phyloP scores from a whole-genome alignment of 192 early-diverging fungal genomes.

The Borealophlyctis nickersoniae region DNA sequence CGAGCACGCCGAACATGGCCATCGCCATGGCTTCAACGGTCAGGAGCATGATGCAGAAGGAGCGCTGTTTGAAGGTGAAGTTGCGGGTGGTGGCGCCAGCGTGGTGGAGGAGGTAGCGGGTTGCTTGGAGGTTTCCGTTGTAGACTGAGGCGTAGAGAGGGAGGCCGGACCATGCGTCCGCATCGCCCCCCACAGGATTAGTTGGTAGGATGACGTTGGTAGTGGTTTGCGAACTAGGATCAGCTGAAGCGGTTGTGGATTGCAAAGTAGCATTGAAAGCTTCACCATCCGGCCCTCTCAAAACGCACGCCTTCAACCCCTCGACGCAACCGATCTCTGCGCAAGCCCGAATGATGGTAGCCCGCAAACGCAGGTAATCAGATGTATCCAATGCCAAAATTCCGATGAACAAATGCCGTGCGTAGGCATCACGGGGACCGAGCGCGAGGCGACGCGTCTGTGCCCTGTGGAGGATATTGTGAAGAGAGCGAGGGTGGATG shows the following conservation, averaged over 20 bases:
- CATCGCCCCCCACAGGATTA: conserved; percentile 16
- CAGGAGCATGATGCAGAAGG: conserved; percentile 27
- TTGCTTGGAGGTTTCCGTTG: conserved; percentile 36
- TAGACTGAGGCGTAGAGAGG: conserved; percentile 31
- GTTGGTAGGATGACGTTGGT: conserved; percentile 5
- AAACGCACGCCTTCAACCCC: background rate
- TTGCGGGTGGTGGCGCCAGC: conserved; percentile 11
- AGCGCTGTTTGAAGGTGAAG: conserved; percentile 20
- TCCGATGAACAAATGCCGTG: background rate
- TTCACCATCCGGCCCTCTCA: background rate
- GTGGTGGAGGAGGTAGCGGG: conserved; percentile 12
- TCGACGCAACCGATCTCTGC: conserved; percentile 9
- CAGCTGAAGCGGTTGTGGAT: too few relatives aligned
- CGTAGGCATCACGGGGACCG: background rate
- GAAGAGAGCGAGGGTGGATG: conserved; percentile 13
- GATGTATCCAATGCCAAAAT: background rate
- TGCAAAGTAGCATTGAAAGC: too few relatives aligned
- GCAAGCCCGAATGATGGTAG: conserved; percentile 6
- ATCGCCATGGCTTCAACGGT: conserved; percentile 32
- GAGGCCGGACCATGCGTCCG: conserved; percentile 33
- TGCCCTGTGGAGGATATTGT: conserved; percentile 14
- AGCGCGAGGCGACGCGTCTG: background rate
- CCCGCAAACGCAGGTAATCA: background rate
- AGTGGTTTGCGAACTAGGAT: too few relatives aligned
- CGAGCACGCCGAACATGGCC: conserved; percentile 25